phyloP scores from a whole-genome alignment of 169 alveolate species.

The Hepatocystis sp. region DNA sequence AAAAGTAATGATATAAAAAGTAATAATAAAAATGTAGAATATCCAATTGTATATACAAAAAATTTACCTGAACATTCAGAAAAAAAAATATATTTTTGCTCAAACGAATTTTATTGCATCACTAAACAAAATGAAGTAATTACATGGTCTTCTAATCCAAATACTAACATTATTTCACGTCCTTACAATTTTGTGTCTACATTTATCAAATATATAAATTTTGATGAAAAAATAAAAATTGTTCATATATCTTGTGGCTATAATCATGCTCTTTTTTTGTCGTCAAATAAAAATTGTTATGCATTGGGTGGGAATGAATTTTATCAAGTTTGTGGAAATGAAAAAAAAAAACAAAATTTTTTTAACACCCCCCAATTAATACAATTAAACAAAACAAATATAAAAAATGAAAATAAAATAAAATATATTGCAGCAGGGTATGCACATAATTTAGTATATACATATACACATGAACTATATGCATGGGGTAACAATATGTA shows the following conservation, averaged over 20 bases:
- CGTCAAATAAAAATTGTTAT: constrained; percentile 52
- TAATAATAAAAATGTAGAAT: background rate
- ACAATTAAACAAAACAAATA: background rate
- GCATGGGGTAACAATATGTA: constrained; percentile 67
- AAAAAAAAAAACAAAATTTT: constrained; percentile 1
- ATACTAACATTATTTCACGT: background rate
- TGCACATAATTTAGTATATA: constrained; percentile 60
- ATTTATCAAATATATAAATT: constrained; percentile 37
- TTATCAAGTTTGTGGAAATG: constrained; percentile 26
- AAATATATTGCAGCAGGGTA: constrained; percentile 59
- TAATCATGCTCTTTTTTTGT: constrained; percentile 42
- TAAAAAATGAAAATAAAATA: constrained; percentile 30
- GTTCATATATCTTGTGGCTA: constrained; percentile 43
- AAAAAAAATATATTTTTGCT: constrained; percentile 24
- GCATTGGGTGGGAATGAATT: constrained; percentile 32
- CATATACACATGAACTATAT: constrained; percentile 46
- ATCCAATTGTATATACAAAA: constrained; percentile 1
- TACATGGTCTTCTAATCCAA: constrained; percentile 16
- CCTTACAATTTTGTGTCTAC: constrained; percentile 9
- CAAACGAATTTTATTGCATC: constrained; percentile 16
- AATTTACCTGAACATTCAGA: background rate
- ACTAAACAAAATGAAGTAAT: constrained; percentile 10
- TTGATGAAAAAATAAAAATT: constrained; percentile 22
- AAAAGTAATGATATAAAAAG: background rate
- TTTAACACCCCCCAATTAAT: constrained; percentile 18